Percentiles rank a stretch among this genome's conserved stretches.
Conservation (phyloP, 371 early-diverging fungal species). For the Phascolomyces articulosus region DNA sequence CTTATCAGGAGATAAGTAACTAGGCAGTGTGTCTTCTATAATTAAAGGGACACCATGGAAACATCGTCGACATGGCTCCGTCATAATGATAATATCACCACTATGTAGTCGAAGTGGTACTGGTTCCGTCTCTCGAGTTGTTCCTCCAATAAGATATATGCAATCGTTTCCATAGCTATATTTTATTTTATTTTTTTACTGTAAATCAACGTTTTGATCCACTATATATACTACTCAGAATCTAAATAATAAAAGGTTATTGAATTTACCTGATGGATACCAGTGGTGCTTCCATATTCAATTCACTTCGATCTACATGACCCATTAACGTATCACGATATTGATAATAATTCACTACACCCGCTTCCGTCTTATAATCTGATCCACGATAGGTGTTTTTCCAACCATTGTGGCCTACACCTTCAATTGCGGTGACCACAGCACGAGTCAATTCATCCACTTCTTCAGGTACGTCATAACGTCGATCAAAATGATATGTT, state of each 20-base stretch:
- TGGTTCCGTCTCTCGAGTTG: slow-evolving; percentile 64
- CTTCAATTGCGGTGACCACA: slow-evolving; percentile 56
- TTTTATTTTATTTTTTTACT: neutral
- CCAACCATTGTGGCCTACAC: slow-evolving; percentile 33
- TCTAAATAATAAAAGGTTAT: neutral
- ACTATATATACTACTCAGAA: no score
- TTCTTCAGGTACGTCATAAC: slow-evolving; percentile 54
- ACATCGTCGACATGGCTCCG: slow-evolving; percentile 67
- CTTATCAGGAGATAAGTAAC: slow-evolving; percentile 39
- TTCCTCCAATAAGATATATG: slow-evolving; percentile 81
- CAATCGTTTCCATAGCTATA: slow-evolving; percentile 76
- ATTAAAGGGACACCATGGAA: slow-evolving; percentile 87
- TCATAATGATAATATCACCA: slow-evolving; percentile 90
- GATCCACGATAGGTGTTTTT: slow-evolving; percentile 52
- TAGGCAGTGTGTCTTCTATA: slow-evolving; percentile 66
- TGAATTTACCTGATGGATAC: slow-evolving; percentile 72
- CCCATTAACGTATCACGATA: slow-evolving; percentile 85
- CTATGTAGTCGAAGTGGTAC: slow-evolving; percentile 70
- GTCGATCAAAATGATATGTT: slow-evolving; percentile 66
- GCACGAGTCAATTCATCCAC: slow-evolving; percentile 51
- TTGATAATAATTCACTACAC: slow-evolving; percentile 94
- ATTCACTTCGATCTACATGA: slow-evolving; percentile 94
- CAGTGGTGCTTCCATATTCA: slow-evolving; percentile 81
- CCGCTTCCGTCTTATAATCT: slow-evolving; percentile 84
- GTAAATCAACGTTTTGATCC: no score